Evolutionary conservation across 192 early-diverging fungal genomes (phyloP), one percentile per base, ranked within the genome.

Genomic region (Tieghemiomyces parasiticus): DNA sequence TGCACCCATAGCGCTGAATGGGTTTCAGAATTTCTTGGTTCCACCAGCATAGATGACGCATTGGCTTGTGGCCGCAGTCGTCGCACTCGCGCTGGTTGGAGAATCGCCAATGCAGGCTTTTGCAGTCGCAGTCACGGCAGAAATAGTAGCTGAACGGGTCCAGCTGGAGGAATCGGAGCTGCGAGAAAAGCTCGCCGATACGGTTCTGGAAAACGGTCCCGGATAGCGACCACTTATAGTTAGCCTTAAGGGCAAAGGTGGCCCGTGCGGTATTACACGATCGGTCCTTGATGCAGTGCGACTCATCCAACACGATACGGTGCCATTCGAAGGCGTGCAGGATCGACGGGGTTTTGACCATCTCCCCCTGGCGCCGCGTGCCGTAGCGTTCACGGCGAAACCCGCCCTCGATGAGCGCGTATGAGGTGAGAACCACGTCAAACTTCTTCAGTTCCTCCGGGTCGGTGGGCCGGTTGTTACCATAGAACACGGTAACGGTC

Each of bases 161-260:
- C 44, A 81, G 71, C 61, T 89, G 79, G 73, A 91, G 80, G 61
- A 96, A 87, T 6, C 91, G 80, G 67, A 96, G 90, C 28, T 92
- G 77, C 6, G 88, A 88, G 66, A 89, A 96, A 30, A 96, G 73
- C 71, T 96, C 93, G 38, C 91, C 93, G 9, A 96, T 86, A 14
- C 90, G 81, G 65, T 96, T 96, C 56, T 96, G 93, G 66, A 96
- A 73, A 14, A 90, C 90, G 20, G 93, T 96, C 6, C 93, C 93
- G 3, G 84, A 84, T n/a, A 96, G 70, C 2, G 78, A 81, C 93
- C 93, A 96, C 14, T 79, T 81, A 58, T 69, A 74, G 19, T 84
- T 59, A 25, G 77, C 60, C 2, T 80, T 59, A 20, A 96, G 72
- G 20, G 74, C 78, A 67, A 93, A 96, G 26, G 83, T 85, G 0